Conservation (phyloP, 83 land plant species). For the Larix sibirica region DNA sequence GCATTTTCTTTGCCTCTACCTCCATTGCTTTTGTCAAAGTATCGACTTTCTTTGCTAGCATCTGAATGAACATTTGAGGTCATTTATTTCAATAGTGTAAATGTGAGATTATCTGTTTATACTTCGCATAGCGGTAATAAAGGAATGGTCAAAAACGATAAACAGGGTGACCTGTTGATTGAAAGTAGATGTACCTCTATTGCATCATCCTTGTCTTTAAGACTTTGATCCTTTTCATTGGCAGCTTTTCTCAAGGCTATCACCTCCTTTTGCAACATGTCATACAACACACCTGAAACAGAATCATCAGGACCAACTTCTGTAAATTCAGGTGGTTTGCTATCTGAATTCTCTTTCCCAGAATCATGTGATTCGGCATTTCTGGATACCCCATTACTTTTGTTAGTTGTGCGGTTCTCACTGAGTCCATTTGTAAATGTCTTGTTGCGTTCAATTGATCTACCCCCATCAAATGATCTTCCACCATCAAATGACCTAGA, state of each 20-base stretch:
- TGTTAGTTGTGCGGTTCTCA: constrained; percentile 18
- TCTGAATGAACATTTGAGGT: constrained; percentile 19
- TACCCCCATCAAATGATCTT: constrained; percentile 17
- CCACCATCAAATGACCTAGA: constrained; percentile 77
- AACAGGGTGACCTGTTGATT: too few relatives aligned
- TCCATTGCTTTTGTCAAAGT: constrained; percentile 83
- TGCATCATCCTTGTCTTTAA: constrained; percentile 83
- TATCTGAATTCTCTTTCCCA: constrained; percentile 35
- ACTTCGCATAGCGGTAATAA: neutral
- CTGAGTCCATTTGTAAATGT: constrained; percentile 33
- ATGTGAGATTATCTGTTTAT: neutral
- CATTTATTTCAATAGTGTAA: neutral
- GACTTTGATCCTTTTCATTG: constrained; percentile 67
- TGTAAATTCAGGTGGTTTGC: constrained; percentile 28
- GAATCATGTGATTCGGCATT: constrained; percentile 3
- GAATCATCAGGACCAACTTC: constrained; percentile 39
- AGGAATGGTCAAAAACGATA: neutral
- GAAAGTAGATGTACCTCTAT: constrained; percentile 48
- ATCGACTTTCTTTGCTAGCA: constrained; percentile 75
- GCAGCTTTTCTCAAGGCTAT: constrained; percentile 59
- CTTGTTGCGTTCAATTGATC: constrained; percentile 26
- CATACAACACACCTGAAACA: constrained; percentile 69
- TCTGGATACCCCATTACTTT: constrained; percentile 5
- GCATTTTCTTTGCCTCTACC: constrained; percentile 73
- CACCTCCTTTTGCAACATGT: constrained; percentile 75